A percentile compares a stretch with the other conserved stretches of the same genome.
phyloP scores from a whole-genome alignment of 2,329 filamentous ascomycete species.

The Kalmusia sp. region DNA sequence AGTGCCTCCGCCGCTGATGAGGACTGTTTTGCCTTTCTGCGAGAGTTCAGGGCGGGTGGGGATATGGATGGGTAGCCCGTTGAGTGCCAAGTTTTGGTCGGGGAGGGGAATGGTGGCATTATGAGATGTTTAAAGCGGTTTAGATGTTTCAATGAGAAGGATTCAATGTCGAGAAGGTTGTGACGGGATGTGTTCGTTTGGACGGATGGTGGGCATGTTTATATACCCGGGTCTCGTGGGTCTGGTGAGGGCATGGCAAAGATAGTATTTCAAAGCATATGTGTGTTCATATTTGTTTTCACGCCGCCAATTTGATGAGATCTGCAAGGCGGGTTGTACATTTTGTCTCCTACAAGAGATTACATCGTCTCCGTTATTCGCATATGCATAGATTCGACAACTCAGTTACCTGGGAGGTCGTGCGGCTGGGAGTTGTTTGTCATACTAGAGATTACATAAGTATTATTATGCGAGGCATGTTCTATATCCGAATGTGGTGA shows the following conservation, averaged over 20 bases:
- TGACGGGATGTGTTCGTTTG: not conserved
- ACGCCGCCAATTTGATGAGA: not conserved
- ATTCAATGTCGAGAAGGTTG: not conserved
- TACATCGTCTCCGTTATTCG: not conserved
- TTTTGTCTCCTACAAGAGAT: not conserved
- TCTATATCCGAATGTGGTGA: not conserved
- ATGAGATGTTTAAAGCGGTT: not conserved
- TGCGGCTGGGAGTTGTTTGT: too few species aligned
- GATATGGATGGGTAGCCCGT: constrained; percentile 34
- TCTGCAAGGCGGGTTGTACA: not conserved
- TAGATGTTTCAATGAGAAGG: too few species aligned
- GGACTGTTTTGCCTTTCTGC: constrained; percentile 29
- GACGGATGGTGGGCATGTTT: not conserved
- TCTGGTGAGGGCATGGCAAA: too few species aligned
- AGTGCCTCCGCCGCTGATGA: constrained; percentile 51
- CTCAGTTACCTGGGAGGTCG: too few species aligned
- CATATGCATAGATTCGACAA: not conserved
- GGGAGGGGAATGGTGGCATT: constrained; percentile 42
- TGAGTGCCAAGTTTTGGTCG: constrained; percentile 23
- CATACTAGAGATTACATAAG: not conserved
- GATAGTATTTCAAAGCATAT: not conserved
- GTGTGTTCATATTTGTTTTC: not conserved
- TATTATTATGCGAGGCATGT: not conserved
- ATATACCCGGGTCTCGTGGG: too few species aligned
- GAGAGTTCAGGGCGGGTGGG: constrained; percentile 33